Base-by-base conservation (phyloP, 345 rosid genomes). In the Salix viminalis region DNA sequence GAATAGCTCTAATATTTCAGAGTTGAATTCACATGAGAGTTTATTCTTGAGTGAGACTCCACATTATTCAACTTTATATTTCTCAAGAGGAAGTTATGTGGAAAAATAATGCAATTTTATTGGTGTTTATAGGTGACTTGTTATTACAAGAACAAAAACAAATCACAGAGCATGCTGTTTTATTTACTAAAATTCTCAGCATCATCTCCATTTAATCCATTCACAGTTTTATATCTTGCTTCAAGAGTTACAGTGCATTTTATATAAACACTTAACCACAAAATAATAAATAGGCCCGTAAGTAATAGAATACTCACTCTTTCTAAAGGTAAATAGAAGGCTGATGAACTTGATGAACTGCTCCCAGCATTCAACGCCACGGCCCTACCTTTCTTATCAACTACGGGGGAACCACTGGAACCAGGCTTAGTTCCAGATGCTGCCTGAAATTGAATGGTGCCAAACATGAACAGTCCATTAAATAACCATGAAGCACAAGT, bases 341-440 rank as follows among this genome's bases (percentile, higher is more conserved):
- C 97, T 23, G 99, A 91, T 60, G 98, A 93, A 86, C 93, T 89
- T 70, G 96, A 86, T 30, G 91, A 78, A 86, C 91, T 93, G 91
- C 97, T 80, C 75, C 98, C 99, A 68, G 99, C 99, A 90, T 93
- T 96, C 85, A 96, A 85, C 67, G 98, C 99, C 81, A 96, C 97
- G 24, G 96, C 97, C 84, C 91, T 89, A 68, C 98, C 99, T 88
- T 90, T 93, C 87, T 93, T 88, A 86, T 96, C 94, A 83, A 96
- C 91, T 79, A 93, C 96, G 4, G 98, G 98, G 78, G 99, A 96
- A 79, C 99, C 99, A 86, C 99, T 96, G 77, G 99, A 96, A 69
- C 99, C 99, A 80, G 96, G 94, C 83, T 91, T 93, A 28, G 98
- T 93, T 75, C 99, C 99, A 12, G 96, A 93, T 71, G 97, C 99